phyloP scores from a whole-genome alignment of 1,284 basidiomycete genomes.

The Exobasidium rhododendri region DNA sequence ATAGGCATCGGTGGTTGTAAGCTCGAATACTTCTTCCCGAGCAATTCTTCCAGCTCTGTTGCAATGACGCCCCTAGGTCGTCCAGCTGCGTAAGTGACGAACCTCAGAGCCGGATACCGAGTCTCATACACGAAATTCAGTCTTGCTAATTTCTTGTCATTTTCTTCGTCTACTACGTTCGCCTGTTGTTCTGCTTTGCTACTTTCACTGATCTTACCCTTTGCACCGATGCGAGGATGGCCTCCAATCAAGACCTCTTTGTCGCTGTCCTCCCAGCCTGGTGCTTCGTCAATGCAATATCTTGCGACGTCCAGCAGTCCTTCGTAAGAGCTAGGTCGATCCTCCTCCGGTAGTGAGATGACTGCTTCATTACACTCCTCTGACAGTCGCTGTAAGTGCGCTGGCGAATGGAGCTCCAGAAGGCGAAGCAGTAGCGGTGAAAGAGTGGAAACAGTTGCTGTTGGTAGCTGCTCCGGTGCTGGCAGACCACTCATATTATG shows the following conservation, averaged over 20 bases:
- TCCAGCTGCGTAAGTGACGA: conserved; percentile 49
- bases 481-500: background rate
- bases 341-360: conserved; percentile 40
- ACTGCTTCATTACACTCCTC: conserved; percentile 40
- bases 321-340: conserved; percentile 47
- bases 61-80: conserved; percentile 59
- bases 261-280: conserved; percentile 38
- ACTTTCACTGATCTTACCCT: conserved; percentile 31
- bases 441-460: conserved; percentile 30
- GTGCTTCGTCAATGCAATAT: conserved; percentile 53
- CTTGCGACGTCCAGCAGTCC: conserved; percentile 51
- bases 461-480: conserved; percentile 20
- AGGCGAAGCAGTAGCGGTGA: conserved; percentile 34
- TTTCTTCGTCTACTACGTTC: conserved; percentile 4
- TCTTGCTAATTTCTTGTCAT: conserved; percentile 24
- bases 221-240: conserved; percentile 42
- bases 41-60: conserved; percentile 32
- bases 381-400: conserved; percentile 27
- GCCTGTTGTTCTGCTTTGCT: conserved; percentile 9
- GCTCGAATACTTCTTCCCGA: conserved; percentile 25
- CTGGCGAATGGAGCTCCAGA: conserved; percentile 26
- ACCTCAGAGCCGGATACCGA: conserved; percentile 45
- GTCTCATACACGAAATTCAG: conserved; percentile 48
- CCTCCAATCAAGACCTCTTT: conserved; percentile 35
- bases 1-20: conserved; percentile 12